Percentiles rank a stretch among this genome's conserved stretches.
phyloP scores from a whole-genome alignment of 1,284 basidiomycete genomes.

The Apiotrichum porosum region DNA sequence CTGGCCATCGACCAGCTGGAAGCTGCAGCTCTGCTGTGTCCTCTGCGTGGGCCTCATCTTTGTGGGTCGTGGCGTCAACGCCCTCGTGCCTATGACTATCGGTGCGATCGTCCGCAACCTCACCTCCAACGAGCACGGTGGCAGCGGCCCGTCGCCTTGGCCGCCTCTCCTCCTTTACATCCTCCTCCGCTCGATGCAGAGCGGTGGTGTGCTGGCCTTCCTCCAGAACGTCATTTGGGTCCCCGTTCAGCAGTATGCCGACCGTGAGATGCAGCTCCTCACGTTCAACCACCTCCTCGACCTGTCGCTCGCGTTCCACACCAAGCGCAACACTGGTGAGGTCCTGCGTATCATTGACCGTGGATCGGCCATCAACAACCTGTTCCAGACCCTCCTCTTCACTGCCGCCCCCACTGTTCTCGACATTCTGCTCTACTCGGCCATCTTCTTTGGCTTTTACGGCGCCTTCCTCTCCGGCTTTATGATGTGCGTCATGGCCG shows the following conservation, averaged over 20 bases:
- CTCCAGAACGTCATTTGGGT: conserved; percentile 94
- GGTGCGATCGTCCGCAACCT: conserved; percentile 35
- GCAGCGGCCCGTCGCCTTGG: conserved; percentile 18
- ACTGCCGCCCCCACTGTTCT: conserved; percentile 89
- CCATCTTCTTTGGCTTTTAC: conserved; percentile 76
- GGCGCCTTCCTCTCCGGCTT: conserved; percentile 74
- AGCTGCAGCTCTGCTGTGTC: conserved; percentile 33
- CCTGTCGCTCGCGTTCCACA: conserved; percentile 86
- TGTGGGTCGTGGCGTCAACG: conserved; percentile 29
- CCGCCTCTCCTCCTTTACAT: conserved; percentile 33
- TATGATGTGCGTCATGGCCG: conserved; percentile 73
- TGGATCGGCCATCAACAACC: conserved; percentile 96
- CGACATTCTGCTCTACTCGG: conserved; percentile 92
- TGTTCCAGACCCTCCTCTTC: conserved; percentile 86
- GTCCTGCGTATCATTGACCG: conserved; percentile 92
- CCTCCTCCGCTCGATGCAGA: conserved; percentile 24
- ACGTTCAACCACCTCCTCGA: conserved; percentile 90
- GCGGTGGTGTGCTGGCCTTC: conserved; percentile 65
- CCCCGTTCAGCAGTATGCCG: conserved; percentile 88
- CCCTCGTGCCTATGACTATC: conserved; percentile 29
- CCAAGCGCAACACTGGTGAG: conserved; percentile 92
- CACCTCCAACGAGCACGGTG: conserved; percentile 14
- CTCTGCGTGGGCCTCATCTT: conserved; percentile 28
- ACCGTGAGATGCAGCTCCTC: conserved; percentile 83
- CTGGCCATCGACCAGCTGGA: conserved; percentile 40